Evolutionary conservation across 2,329 filamentous ascomycete species (phyloP).

Genomic region (Cercospora canescens): DNA sequence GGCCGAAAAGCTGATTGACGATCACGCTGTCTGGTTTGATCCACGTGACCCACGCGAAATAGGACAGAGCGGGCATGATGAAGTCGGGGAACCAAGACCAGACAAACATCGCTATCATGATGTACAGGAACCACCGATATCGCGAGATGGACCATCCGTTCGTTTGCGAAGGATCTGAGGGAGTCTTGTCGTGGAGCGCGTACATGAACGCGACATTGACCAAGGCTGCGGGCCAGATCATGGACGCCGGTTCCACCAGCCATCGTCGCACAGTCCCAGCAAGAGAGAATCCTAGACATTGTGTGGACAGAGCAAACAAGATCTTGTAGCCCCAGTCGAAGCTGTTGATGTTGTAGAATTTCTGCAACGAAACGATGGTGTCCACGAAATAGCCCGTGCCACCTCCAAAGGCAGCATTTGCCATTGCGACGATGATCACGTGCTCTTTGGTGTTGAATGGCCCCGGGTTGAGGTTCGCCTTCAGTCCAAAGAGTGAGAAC

Average conservation of each 20-base stretch:
- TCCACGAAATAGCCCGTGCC: constrained; percentile 30
- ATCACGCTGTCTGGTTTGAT: constrained; percentile 79
- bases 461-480: constrained; percentile 47
- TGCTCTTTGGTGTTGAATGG: constrained; percentile 47
- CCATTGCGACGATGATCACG: constrained; percentile 32
- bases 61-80: constrained; percentile 80
- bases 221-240: constrained; percentile 91
- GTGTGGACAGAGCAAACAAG: constrained; percentile 81
- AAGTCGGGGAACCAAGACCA: constrained; percentile 83
- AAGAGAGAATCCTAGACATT: constrained; percentile 83
- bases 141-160: constrained; percentile 80
- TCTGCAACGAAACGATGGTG: constrained; percentile 36
- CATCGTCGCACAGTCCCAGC: constrained; percentile 79
- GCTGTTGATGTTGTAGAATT: constrained; percentile 73
- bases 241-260: constrained; percentile 78
- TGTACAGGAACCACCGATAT: constrained; percentile 78
- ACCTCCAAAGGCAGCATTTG: constrained; percentile 54
- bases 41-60: constrained; percentile 89
- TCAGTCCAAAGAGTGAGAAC: constrained; percentile 63
- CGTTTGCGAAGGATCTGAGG: constrained; percentile 46
- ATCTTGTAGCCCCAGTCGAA: constrained; percentile 76
- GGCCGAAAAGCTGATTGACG: constrained; percentile 43
- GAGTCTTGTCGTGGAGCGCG: constrained; percentile 61
- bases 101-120: constrained; percentile 68
- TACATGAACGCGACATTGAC: constrained; percentile 64